Conservation (phyloP, 2,329 filamentous ascomycete species). For the Ascochyta rabiei region DNA sequence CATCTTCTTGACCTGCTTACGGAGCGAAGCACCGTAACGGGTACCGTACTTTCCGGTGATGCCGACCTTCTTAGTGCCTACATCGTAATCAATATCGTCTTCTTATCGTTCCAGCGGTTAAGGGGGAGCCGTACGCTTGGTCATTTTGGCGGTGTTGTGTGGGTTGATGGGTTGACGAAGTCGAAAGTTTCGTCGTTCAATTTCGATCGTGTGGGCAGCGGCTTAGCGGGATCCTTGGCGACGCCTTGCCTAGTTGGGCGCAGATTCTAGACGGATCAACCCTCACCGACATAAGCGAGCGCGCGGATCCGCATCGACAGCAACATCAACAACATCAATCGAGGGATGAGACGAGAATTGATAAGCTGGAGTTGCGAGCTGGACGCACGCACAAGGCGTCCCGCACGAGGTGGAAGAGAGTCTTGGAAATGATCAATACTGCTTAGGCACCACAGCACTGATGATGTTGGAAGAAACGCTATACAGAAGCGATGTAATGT, state of each 20-base stretch:
- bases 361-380: neutral
- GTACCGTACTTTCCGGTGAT: slow-evolving; percentile 98
- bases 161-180: slow-evolving; percentile 21
- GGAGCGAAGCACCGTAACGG: slow-evolving; percentile 97
- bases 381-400: neutral
- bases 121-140: slow-evolving; percentile 42
- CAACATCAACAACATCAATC: neutral
- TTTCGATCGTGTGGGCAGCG: slow-evolving; percentile 18
- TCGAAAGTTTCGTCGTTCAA: slow-evolving; percentile 24
- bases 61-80: slow-evolving; percentile 71
- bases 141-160: slow-evolving; percentile 61
- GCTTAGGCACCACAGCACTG: neutral
- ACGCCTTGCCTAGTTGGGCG: slow-evolving; percentile 9
- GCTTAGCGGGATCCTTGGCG: slow-evolving; percentile 15
- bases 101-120: slow-evolving; percentile 6
- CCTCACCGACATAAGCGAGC: slow-evolving; percentile 17
- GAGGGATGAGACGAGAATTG: neutral
- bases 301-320: neutral
- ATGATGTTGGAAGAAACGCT: neutral
- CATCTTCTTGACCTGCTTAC: slow-evolving; percentile 99
- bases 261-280: slow-evolving; percentile 14
- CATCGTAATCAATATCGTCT: slow-evolving; percentile 27
- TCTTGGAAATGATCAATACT: neutral
- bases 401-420: neutral
- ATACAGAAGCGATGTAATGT: neutral